phyloP scores from a whole-genome alignment of 148 eudicot genomes.

The Chenopodium berlandieri region DNA sequence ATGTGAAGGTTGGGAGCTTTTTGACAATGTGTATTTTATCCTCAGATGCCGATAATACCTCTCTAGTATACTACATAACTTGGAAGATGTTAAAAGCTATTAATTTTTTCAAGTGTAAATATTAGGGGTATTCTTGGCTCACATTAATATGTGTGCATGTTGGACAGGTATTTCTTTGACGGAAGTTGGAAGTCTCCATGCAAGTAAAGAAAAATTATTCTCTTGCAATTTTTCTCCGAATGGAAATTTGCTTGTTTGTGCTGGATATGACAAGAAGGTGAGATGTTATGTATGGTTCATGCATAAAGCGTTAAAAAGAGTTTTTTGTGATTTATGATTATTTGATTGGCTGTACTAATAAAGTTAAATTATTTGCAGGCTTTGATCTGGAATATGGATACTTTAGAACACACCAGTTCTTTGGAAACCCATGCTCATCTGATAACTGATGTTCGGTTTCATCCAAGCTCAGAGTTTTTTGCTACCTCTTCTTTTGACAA shows the following conservation, averaged over 20 bases:
- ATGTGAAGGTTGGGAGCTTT: neutral
- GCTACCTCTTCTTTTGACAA: slow-evolving; percentile 58
- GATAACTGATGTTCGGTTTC: slow-evolving; percentile 51
- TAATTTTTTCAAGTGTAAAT: too few relatives aligned
- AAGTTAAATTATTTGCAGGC: slow-evolving; percentile 29
- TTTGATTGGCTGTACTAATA: neutral
- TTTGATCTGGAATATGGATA: slow-evolving; percentile 31
- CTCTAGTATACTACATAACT: neutral
- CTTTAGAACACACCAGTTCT: slow-evolving; percentile 1
- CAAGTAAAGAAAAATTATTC: slow-evolving; percentile 34
- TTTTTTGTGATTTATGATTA: neutral
- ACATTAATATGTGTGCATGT: slow-evolving; percentile 3
- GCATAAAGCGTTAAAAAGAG: neutral
- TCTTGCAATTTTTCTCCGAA: slow-evolving; percentile 49
- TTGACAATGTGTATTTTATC: neutral
- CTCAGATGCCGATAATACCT: neutral
- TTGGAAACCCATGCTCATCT: slow-evolving; percentile 27
- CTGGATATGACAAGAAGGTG: slow-evolving; percentile 57
- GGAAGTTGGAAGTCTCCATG: slow-evolving; percentile 26
- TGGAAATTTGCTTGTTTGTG: slow-evolving; percentile 51
- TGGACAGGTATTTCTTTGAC: slow-evolving; percentile 19
- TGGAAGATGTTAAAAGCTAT: neutral
- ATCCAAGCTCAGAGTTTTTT: slow-evolving; percentile 39
- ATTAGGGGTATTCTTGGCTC: neutral
- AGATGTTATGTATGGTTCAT: neutral